Evolutionary conservation across 2,329 filamentous ascomycete species (phyloP), one percentile per base, ranked within the genome.

Genomic region (Colletotrichum liriopes): DNA sequence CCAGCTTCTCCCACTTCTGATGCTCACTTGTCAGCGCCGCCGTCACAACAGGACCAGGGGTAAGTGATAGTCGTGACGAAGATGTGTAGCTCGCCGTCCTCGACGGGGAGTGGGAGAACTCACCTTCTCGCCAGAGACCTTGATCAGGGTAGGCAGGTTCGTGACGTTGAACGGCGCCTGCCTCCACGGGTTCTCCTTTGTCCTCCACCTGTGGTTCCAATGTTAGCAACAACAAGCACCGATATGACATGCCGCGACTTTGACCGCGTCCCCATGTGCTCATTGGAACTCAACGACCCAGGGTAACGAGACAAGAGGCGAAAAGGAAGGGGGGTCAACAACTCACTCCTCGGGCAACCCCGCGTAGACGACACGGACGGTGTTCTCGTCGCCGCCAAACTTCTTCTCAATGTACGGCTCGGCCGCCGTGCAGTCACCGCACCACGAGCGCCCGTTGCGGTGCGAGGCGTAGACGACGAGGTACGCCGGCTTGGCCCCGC

Each of bases 381-480:
- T 72, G 18, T 64, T 20, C 23, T 63, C 54, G n/a, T 64, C 47
- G 52, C 65, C 70, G n/a, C 51, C 52, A 29, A 72, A 72, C 65
- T 65, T 72, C 54, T 70, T 70, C 70, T 72, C 59, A 20, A 72
- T 72, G 59, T 69, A 72, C 39, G 70, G 70, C 70, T 72, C 70
- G 26, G 70, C 70, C 16, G 70, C 70, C 39, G 65, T 70, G 32
- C 70, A 72, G 47, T 72, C 70, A n/a, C 49, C 41, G 39, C 70
- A 72, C 70, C 70, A 72, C 20, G 70, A 72, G 23, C 45, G 59
- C n/a, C 70, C 70, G 39, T 65, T 60, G 18, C 70, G 70, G 59
- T 72, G 65, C 18, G 70, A 72, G 43, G 70, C 70, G 54, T 72
- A 72, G 65, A 72, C 70, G 65, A 72, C 65, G 16, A 72, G 59